Percentiles rank a stretch among this genome's conserved stretches.
phyloP scores from a whole-genome alignment of 2,329 filamentous ascomycete genomes.

The Paramyrothecium sp. region DNA sequence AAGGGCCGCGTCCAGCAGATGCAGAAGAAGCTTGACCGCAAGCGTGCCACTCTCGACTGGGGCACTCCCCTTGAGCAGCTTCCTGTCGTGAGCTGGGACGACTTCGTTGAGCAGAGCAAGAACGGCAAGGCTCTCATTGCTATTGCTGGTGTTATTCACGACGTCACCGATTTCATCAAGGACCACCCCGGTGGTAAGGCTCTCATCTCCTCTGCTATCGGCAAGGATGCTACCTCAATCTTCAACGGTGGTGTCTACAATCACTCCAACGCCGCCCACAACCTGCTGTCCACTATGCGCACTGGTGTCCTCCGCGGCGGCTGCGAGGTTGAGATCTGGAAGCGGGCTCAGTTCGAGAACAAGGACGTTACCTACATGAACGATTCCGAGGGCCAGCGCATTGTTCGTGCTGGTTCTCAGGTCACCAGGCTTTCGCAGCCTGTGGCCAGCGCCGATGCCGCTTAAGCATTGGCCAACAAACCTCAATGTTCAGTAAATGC shows the following conservation, averaged over 20 bases:
- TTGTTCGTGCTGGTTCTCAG: constrained; percentile 83
- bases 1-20: constrained; percentile 87
- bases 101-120: constrained; percentile 76
- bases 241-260: no score
- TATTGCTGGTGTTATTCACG: constrained; percentile 82
- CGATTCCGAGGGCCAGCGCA: constrained; percentile 76
- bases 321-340: constrained; percentile 95
- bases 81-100: constrained; percentile 83
- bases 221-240: constrained; percentile 85
- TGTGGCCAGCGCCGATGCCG: constrained; percentile 79
- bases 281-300: no score
- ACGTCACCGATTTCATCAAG: constrained; percentile 80
- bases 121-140: constrained; percentile 73
- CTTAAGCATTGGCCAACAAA: constrained; percentile 49
- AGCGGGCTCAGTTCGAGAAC: constrained; percentile 79
- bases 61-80: constrained; percentile 82
- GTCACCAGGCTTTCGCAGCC: constrained; percentile 81
- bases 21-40: no score
- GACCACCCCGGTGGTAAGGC: constrained; percentile 89
- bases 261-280: no score
- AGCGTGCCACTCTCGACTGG: constrained; percentile 81
- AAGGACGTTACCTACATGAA: constrained; percentile 79
- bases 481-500: no score
- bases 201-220: constrained; percentile 77
- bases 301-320: no score